Evolutionary conservation across 345 rosid species (phyloP), one percentile per base, ranked within the genome.

Genomic region (Heritiera fomes): DNA sequence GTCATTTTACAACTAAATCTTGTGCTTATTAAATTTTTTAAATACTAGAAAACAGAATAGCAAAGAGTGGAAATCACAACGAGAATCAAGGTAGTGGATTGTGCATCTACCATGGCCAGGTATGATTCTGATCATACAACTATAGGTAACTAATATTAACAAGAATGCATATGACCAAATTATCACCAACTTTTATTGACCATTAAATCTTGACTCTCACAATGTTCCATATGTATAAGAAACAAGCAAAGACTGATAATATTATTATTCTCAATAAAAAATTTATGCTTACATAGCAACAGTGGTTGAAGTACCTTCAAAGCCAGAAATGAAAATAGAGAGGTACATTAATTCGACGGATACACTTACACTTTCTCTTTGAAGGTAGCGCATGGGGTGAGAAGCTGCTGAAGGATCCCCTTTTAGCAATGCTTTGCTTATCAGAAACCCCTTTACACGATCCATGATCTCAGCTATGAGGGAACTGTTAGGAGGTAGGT

Each of bases 401-500:
- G 96, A 86, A 82, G 93, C 84, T 71, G 87, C 80, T 8, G 90
- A 87, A 71, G 92, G 88, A 85, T 95, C 99, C 82, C 94, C 99
- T 87, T 90, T 92, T 75, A 95, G 84, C 82, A 95, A 87, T 75
- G 91, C 96, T 84, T 87, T 90, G 88, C 94, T 95, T 65, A 89
- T 87, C 58, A 95, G 97, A 85, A 95, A 92, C 11, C 87, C 98
- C 83, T 87, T 95, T 81, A 95, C 98, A 18, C 92, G 93, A 80
- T 93, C 98, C 85, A 88, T 86, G 83, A 95, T 93, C 89, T 95
- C 98, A 41, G 92, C 87, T 82, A 89, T 91, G 61, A 95, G 91
- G 59, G 93, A 80, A 82, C 91, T 95, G 88, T 84, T 93, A n/a
- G 99, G 99, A 41, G 98, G 99, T 60, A 93, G 90, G 73, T 90